phyloP scores from a whole-genome alignment of 129 eudicot genomes.

The Saposhnikovia divaricata region DNA sequence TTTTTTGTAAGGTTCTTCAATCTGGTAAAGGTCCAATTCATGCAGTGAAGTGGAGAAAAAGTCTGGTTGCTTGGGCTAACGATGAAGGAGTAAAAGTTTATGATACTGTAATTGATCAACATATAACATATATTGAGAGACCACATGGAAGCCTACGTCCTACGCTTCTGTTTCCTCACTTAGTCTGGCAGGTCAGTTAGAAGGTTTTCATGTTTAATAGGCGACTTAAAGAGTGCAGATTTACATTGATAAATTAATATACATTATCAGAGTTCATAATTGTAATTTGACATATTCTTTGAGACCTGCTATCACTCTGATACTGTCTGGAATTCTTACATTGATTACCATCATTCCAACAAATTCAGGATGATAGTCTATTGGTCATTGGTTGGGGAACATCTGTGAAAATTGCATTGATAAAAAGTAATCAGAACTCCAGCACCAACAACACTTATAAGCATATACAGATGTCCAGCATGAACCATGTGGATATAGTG shows the following conservation, averaged over 20 bases:
- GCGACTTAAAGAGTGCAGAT: not conserved
- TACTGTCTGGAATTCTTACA: conserved; percentile 1
- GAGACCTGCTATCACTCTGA: not conserved
- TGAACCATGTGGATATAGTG: conserved; percentile 88
- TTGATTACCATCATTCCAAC: conserved; percentile 12
- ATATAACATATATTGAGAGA: conserved; percentile 81
- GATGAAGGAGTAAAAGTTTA: conserved; percentile 92
- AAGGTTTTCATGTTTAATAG: not conserved
- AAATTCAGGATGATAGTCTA: conserved; percentile 70
- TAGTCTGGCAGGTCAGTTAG: conserved; percentile 89
- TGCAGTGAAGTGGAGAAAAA: conserved; percentile 85
- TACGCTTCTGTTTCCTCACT: conserved; percentile 83
- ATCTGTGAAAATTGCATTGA: conserved; percentile 76
- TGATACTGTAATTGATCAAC: conserved; percentile 83
- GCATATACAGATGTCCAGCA: conserved; percentile 52
- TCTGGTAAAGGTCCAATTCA: conserved; percentile 99
- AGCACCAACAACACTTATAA: conserved; percentile 63
- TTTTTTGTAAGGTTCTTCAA: conserved; percentile 57
- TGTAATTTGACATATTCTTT: not conserved
- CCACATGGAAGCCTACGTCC: conserved; percentile 98
- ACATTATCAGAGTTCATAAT: not conserved
- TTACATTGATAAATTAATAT: not conserved
- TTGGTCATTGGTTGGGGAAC: conserved; percentile 99
- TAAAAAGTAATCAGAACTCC: conserved; percentile 48
- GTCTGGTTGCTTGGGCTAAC: conserved; percentile 97